Base-by-base conservation (phyloP, 306 rosid species). In the Lotus japonicus region DNA sequence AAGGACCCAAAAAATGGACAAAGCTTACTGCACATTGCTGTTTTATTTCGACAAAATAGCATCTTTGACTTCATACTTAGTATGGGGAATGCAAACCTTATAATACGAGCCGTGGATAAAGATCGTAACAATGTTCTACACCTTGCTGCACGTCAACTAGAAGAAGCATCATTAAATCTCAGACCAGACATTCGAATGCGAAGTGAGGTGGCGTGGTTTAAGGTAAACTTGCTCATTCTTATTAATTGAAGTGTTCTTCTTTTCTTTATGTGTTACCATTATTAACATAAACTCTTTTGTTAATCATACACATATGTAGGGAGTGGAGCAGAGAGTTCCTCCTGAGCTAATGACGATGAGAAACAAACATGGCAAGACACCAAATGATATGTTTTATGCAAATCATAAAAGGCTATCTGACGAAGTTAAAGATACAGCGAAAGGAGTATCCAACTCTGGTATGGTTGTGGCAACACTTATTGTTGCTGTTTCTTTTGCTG, bases 401-500 rank as follows among this genome's bases (percentile, higher is more conserved):
- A 2, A 0, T 1, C 76, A 46, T 35, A 0, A 6, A 11, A 1
- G 0, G 0, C 38, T 61, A 26, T 45, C 9, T 2, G 0, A 26
- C 1, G 13, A 0, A 6, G 53, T 45, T 0, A 18, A 39, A 41
- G 4, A 1, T 6, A 1, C 3, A 26, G 26, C 11, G 5, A 50
- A 36, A 38, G 44, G 0, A 28, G 26, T 9, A 50, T 54, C 63
- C 6, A 9, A 48, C 1, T 11, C 1, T 2, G 11, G 67, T 9
- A 61, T 70, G 66, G 19, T 70, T 45, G 75, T 70, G 15, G 75
- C 66, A 28, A 31, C 66, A 7, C 66, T 70, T 10, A 11, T 57
- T 57, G 28, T 38, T 26, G 17, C 58, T 0, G 19, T 70, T 2
- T 54, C 65, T 8, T 51, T 62, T 12, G 44, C 52, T 5, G 42